Conservation (phyloP, 2,329 filamentous ascomycete genomes). For the Exophiala xenobiotica region DNA sequence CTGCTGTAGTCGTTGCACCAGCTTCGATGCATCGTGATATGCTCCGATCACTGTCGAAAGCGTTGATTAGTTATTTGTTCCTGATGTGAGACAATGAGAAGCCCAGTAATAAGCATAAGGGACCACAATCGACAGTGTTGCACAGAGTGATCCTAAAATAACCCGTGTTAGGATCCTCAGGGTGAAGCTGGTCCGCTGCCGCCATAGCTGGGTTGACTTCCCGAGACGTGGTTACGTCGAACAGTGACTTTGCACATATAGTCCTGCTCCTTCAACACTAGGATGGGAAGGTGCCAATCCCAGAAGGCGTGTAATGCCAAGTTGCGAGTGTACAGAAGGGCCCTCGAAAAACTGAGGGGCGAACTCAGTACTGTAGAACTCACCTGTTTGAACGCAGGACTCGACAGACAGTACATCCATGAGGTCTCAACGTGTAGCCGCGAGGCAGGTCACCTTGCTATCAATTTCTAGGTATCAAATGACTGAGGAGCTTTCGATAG, state of each 20-base stretch:
- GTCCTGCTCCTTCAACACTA: no score
- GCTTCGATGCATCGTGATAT: constrained; percentile 33
- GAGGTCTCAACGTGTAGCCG: not conserved
- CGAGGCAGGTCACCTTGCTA: not conserved
- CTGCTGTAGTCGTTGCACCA: constrained; percentile 33
- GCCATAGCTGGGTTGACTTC: no score
- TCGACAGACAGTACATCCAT: constrained; percentile 27
- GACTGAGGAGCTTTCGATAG: not conserved
- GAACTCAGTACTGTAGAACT: not conserved
- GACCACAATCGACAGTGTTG: not conserved
- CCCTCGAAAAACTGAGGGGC: not conserved
- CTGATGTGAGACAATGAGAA: not conserved
- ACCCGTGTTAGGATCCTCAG: no score
- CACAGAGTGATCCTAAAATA: no score
- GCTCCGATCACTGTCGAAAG: constrained; percentile 32
- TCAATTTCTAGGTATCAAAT: not conserved
- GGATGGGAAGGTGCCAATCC: no score
- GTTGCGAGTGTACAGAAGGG: not conserved
- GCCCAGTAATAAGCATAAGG: constrained; percentile 4
- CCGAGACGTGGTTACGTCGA: no score
- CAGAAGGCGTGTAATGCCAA: not conserved
- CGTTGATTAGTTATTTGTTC: constrained; percentile 2
- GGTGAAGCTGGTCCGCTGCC: no score
- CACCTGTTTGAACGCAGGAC: constrained; percentile 25
- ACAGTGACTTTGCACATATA: no score